Evolutionary conservation across 2,329 filamentous ascomycete species (phyloP).

Genomic region (Colletotrichum sansevieriae): DNA sequence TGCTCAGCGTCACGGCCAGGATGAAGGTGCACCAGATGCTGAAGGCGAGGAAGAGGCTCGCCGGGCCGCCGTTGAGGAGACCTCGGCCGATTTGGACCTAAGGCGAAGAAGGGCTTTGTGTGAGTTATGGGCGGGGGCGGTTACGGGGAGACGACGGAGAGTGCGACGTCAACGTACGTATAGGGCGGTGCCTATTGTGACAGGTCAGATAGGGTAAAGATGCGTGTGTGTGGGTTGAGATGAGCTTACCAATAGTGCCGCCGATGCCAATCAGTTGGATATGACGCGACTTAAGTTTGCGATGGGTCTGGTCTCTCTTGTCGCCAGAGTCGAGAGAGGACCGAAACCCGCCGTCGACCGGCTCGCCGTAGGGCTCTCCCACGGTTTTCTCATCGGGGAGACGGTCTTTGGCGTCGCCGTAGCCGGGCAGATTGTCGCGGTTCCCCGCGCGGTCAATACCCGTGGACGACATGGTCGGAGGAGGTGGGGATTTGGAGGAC

Average conservation of each 20-base stretch:
- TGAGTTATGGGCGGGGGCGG: slow-evolving; percentile 20
- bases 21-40: slow-evolving; percentile 73
- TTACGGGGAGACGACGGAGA: not conserved
- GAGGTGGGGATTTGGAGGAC: not conserved
- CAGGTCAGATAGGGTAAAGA: not conserved
- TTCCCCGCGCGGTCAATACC: slow-evolving; percentile 42
- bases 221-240: slow-evolving; percentile 59
- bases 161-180: slow-evolving; percentile 29
- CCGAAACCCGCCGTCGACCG: slow-evolving; percentile 28
- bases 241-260: slow-evolving; percentile 72
- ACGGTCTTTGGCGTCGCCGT: slow-evolving; percentile 22
- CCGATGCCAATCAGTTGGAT: slow-evolving; percentile 74
- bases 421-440: slow-evolving; percentile 25
- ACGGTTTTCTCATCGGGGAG: slow-evolving; percentile 33
- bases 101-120: slow-evolving; percentile 42
- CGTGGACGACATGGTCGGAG: slow-evolving; percentile 43
- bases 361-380: slow-evolving; percentile 27
- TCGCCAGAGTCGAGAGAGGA: slow-evolving; percentile 32
- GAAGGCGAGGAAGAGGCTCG: slow-evolving; percentile 70
- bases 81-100: slow-evolving; percentile 69
- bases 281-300: slow-evolving; percentile 67
- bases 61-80: slow-evolving; percentile 70
- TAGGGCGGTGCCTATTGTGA: slow-evolving; percentile 31
- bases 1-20: slow-evolving; percentile 69
- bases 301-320: slow-evolving; percentile 60